Conservation (phyloP, 2,329 filamentous ascomycete species). For the Herpotrichia juniperi region DNA sequence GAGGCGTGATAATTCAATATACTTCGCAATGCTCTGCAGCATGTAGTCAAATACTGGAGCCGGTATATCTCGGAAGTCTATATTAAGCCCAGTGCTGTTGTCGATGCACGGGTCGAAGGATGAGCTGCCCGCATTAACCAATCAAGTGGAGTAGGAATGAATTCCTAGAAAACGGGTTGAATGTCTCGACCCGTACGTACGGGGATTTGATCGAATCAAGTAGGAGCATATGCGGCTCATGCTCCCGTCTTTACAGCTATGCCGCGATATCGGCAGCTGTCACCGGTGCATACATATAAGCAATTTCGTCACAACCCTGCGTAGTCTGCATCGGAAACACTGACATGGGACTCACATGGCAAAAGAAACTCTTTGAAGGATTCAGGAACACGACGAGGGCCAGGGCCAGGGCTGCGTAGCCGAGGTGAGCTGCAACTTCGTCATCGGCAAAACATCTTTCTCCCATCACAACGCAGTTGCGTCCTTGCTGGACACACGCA, state of each 20-base stretch:
- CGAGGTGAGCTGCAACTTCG: not conserved
- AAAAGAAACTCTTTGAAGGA: not conserved
- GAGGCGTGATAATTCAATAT: too few species aligned
- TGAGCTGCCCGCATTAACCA: not conserved
- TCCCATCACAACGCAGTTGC: too few species aligned
- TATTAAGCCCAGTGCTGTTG: not conserved
- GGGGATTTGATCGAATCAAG: not conserved
- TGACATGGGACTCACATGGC: not conserved
- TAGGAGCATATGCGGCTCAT: not conserved
- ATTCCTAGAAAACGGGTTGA: not conserved
- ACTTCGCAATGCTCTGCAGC: too few species aligned
- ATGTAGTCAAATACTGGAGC: too few species aligned
- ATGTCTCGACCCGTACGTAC: not conserved
- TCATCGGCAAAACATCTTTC: too few species aligned
- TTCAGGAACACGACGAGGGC: not conserved
- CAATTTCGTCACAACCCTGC: not conserved
- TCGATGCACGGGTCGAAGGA: not conserved
- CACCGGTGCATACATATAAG: not conserved
- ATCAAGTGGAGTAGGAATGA: not conserved
- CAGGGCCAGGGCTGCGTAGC: not conserved
- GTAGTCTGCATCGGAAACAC: not conserved
- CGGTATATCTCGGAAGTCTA: not conserved
- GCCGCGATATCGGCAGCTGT: not conserved
- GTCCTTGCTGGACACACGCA: too few species aligned
- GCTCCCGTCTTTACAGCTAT: not conserved